These are phyloP conservation scores for Casaregolazyma suthepensis DNA, from an alignment of 1,139 yeast species.

Conservation along the genomic window DNA sequence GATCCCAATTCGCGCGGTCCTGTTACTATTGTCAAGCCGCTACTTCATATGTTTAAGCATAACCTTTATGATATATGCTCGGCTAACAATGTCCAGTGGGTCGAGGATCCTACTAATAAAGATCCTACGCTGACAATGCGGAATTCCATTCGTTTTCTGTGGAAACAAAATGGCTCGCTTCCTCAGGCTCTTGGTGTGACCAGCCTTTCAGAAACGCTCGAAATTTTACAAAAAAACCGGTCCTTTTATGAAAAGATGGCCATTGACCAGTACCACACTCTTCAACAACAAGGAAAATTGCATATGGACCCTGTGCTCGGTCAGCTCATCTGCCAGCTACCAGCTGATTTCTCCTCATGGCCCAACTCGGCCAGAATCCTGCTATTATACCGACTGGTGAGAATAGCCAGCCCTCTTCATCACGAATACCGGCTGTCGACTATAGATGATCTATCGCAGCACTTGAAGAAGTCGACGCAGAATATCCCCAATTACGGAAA, in stretches of 20 bases:
- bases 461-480: not conserved
- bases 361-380: constrained; percentile 11
- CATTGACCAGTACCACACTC: not conserved
- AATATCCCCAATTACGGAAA: constrained; percentile 11
- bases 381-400: constrained; percentile 11
- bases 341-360: constrained; percentile 10
- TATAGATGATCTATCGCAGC: constrained; percentile 10
- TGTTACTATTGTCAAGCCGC: constrained; percentile 42
- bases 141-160: constrained; percentile 37
- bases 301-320: not conserved
- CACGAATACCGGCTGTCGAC: constrained; percentile 15
- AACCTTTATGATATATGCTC: constrained; percentile 45
- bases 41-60: constrained; percentile 42
- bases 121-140: constrained; percentile 51
- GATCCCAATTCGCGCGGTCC: constrained; percentile 19
- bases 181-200: constrained; percentile 2
- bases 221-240: not conserved
- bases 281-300: not conserved
- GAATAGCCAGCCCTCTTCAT: constrained; percentile 14
- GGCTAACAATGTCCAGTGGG: constrained; percentile 44
- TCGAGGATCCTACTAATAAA: constrained; percentile 60
- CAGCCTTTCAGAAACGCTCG: constrained; percentile 1
- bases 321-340: not conserved
- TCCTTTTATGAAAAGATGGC: not conserved
- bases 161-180: constrained; percentile 8